Evolutionary conservation across 179 eudicot genomes (phyloP).

Genomic region (Spergularia azorica): DNA sequence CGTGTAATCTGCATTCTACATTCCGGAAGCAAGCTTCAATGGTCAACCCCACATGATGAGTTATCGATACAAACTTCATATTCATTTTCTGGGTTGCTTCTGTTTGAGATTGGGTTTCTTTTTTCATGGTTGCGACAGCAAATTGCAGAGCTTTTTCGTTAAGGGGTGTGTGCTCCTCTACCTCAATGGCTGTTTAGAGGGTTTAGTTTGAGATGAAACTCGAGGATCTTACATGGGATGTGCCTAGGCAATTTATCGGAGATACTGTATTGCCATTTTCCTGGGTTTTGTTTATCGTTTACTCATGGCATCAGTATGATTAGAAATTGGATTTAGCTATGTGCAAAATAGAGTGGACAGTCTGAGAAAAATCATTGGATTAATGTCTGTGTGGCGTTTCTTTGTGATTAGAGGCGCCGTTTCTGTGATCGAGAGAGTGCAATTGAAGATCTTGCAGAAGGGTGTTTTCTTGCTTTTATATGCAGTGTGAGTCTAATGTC

Average conservation of each 20-base stretch:
- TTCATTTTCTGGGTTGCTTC: conserved; percentile 89
- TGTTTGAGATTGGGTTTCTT: conserved; percentile 77
- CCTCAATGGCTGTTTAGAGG: conserved; percentile 90
- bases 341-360: not conserved
- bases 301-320: conserved; percentile 94
- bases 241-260: conserved; percentile 75
- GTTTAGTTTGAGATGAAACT: conserved; percentile 78
- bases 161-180: conserved; percentile 81
- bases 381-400: not conserved
- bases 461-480: not conserved
- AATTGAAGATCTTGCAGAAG: conserved; percentile 1
- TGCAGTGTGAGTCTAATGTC: not conserved
- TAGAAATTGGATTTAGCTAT: conserved; percentile 19
- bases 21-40: conserved; percentile 67
- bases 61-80: conserved; percentile 70
- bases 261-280: conserved; percentile 79
- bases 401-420: not conserved
- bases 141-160: conserved; percentile 80
- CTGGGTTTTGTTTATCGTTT: conserved; percentile 83
- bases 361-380: not conserved
- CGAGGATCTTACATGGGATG: conserved; percentile 66
- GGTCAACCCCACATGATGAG: conserved; percentile 88
- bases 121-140: conserved; percentile 82
- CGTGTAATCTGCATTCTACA: conserved; percentile 73
- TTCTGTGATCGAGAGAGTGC: not conserved